These are phyloP conservation scores for Vitis amurensis DNA, from an alignment of 164 flowering plant genomes.

Conservation along the genomic window DNA sequence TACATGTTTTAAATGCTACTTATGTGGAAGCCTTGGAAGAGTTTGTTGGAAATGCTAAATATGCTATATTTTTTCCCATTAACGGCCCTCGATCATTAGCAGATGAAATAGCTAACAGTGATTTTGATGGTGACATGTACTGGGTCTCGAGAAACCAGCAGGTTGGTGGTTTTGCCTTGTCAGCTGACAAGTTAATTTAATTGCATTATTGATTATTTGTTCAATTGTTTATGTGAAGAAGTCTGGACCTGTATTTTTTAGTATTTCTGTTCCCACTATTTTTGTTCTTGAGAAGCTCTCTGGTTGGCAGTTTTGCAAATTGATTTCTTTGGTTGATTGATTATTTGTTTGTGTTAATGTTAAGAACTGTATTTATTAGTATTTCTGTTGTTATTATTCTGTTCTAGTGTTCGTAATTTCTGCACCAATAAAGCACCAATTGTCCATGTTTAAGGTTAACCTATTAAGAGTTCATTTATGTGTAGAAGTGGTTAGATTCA, in stretches of 20 bases:
- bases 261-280: too few relatives aligned
- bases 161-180: conserved; percentile 32
- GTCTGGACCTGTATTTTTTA: not conserved
- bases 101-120: conserved; percentile 87
- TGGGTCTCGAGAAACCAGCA: conserved; percentile 74
- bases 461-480: too few relatives aligned
- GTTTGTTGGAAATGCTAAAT: conserved; percentile 72
- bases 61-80: conserved; percentile 75
- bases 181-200: not conserved
- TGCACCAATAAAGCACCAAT: too few relatives aligned
- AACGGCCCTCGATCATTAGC: conserved; percentile 70
- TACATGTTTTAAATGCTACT: conserved; percentile 62
- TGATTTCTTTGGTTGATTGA: too few relatives aligned
- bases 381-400: too few relatives aligned
- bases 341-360: too few relatives aligned
- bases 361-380: too few relatives aligned
- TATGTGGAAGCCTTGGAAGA: conserved; percentile 46
- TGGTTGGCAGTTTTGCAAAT: too few relatives aligned
- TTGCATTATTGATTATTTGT: not conserved
- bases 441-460: too few relatives aligned
- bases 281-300: too few relatives aligned
- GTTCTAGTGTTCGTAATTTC: too few relatives aligned
- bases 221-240: not conserved
- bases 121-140: conserved; percentile 89
- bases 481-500: too few relatives aligned